Percentiles rank a stretch among this genome's conserved stretches.
These are phyloP conservation scores for Crepidotus variabilis DNA, from an alignment of 768 basidiomycete species.

Conservation along the genomic window DNA sequence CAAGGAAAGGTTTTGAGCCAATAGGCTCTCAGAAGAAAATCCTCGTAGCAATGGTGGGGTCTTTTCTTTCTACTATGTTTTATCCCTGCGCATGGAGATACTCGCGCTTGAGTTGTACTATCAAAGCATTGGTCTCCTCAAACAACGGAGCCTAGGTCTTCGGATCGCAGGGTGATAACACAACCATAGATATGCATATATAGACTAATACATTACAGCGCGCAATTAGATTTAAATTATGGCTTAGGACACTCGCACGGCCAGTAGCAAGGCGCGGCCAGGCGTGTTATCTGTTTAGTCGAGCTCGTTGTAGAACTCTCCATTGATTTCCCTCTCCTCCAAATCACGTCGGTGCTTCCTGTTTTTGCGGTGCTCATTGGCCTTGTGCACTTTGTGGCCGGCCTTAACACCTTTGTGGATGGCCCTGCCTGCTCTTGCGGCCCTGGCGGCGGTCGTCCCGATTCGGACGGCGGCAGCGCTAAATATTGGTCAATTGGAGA, in stretches of 20 bases:
- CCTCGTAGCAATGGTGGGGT: too few relatives aligned
- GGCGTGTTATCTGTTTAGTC: neutral
- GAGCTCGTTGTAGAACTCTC: conserved; percentile 10
- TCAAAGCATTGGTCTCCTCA: too few relatives aligned
- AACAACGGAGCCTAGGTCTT: neutral
- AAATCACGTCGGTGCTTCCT: conserved; percentile 9
- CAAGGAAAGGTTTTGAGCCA: too few relatives aligned
- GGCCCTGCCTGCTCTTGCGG: conserved; percentile 1
- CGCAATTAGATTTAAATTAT: neutral
- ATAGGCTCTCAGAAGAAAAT: too few relatives aligned
- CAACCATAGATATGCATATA: neutral
- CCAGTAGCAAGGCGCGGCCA: neutral
- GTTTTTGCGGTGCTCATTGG: conserved; percentile 1
- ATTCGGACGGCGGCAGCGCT: neutral
- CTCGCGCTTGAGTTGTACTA: too few relatives aligned
- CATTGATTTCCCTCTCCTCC: conserved; percentile 10
- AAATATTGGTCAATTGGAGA: neutral
- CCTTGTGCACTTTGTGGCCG: conserved; percentile 6
- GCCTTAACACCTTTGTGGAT: neutral
- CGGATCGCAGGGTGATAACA: neutral
- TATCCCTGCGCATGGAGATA: too few relatives aligned
- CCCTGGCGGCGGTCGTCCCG: conserved; percentile 5
- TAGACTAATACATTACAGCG: neutral
- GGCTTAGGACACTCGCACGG: neutral
- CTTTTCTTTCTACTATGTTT: too few relatives aligned